Base-by-base conservation (phyloP, 148 eudicot species). In the Diospyros lotus region DNA sequence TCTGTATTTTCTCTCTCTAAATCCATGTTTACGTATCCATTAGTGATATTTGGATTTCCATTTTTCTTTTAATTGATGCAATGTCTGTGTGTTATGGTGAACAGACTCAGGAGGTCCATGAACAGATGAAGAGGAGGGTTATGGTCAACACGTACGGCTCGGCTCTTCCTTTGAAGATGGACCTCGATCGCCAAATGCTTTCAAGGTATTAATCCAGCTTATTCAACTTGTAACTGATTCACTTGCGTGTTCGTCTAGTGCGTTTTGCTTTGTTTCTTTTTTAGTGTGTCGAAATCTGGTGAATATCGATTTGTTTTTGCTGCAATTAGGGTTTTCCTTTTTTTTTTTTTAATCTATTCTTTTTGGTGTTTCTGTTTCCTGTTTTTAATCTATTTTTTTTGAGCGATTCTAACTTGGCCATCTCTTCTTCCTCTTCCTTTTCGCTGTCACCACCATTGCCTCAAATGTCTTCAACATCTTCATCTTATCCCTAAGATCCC, bases 161-260 rank as follows among this genome's bases (percentile, higher is more conserved):
- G 17, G 97, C 98, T 61, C 81, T 93, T 75, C 94, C 98, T 53
- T 67, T 89, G 76, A 91, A 89, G 83, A 81, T 89, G 90, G 97
- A 93, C 78, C 87, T 93, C 56, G 98, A 93, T 72, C 88, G 90
- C 8, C 89, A 93, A 67, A 89, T 93, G 76, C 87, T 93, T 15
- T 87, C 94, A 18, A 87, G 88, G 98, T 94, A 83, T 45, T 41
- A 64, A 53, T 4, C 58, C 11, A 55, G 5, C 12, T 13, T 55
- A n/a, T n/a, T n/a, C n/a, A n/a, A n/a, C 11, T 4, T 7, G 58
- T 13, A 68, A 40, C 10, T 45, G 4, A 9, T 60, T 6, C n/a
- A n/a, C 4, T 9, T 38, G 50, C 65, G 15, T 14, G 11, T 2
- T 2, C 42, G 9, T 8, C 28, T 8, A 2, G 11, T 70, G 0